Base-by-base conservation (phyloP, 768 basidiomycete genomes). In the Rhodotorula paludigena region DNA sequence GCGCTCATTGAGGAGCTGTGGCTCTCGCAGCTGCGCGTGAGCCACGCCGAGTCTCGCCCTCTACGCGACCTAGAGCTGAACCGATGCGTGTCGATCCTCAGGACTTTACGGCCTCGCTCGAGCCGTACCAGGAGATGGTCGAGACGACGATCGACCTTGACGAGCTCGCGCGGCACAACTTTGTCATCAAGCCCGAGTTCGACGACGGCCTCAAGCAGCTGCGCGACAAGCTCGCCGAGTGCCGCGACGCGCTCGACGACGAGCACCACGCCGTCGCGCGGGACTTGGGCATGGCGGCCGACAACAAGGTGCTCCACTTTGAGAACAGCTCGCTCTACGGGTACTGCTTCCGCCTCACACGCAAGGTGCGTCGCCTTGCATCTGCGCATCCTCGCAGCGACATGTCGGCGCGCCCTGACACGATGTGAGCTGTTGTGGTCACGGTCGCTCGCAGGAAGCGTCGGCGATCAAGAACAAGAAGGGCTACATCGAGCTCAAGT, bases 121-220 rank as follows among this genome's bases (percentile, higher is more conserved):
- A 81, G 20, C 90, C 90, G 75, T 94, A 92, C 74, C 82, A 84
- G 5, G 89, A 92, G 68, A 93, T 98, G 89, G 93, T 98, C 5
- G 92, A 98, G 77, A 86, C 90, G 68, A 98, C 96, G 0, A 84
- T 99, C 49, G 96, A 99, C 75, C 84, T 97, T 25, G 85, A 86
- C 30, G 86, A 93, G 64, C 83, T 96, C 11, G 71, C 74, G 38
- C 83, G 83, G 21, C 91, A 97, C 78, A 89, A 88, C 73, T 92
- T 88, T 75, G 87, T 92, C 25, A 92, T 99, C 75, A 91, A 90
- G 75, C 87, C 94, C 0, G 90, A 92, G 60, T 94, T 94, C 71
- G 91, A 98, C 75, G 83, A 84, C 20, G 83, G 85, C 73, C 81
- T 99, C n/a, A 78, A 81, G 28, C 81, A 84, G n/a, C 20, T 36